A percentile compares a stretch with the other conserved stretches of the same genome.
phyloP scores from a whole-genome alignment of 75 land plant species.

The Adiantum capillusveneris region DNA sequence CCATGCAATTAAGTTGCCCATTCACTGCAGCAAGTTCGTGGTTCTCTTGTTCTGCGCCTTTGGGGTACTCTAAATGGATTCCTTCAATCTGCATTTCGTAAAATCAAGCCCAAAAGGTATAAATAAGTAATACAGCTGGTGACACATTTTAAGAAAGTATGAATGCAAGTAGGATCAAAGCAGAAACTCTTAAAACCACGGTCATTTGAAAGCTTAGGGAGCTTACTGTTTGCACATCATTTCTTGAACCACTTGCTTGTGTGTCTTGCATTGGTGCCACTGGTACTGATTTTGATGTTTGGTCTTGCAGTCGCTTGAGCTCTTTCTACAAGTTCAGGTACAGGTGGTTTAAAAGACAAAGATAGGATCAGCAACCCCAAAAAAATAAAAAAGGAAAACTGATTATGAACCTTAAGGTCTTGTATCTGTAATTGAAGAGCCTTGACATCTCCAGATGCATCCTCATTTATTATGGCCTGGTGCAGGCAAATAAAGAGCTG shows the following conservation, averaged over 20 bases:
- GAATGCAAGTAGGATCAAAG: too few species aligned
- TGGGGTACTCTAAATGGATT: too few species aligned
- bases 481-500: too few species aligned
- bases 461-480: slow-evolving; percentile 40
- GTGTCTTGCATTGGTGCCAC: not conserved
- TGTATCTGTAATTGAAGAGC: slow-evolving; percentile 27
- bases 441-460: slow-evolving; percentile 26
- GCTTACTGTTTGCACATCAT: not conserved
- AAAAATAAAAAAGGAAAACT: not conserved
- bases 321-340: not conserved
- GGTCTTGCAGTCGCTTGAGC: not conserved
- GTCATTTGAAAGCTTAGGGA: not conserved
- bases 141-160: too few species aligned
- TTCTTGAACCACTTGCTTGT: not conserved
- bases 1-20: slow-evolving; percentile 15
- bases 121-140: too few species aligned
- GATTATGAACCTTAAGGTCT: slow-evolving; percentile 22
- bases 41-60: not conserved
- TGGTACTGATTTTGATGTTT: not conserved
- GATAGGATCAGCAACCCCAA: too few species aligned
- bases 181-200: not conserved
- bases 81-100: too few species aligned
- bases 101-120: too few species aligned
- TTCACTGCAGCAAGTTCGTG: slow-evolving; percentile 4
- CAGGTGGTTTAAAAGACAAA: too few species aligned